A percentile compares a stretch with the other conserved stretches of the same genome.
Conservation (phyloP, 148 eudicot genomes). For the Diospyros kaki region DNA sequence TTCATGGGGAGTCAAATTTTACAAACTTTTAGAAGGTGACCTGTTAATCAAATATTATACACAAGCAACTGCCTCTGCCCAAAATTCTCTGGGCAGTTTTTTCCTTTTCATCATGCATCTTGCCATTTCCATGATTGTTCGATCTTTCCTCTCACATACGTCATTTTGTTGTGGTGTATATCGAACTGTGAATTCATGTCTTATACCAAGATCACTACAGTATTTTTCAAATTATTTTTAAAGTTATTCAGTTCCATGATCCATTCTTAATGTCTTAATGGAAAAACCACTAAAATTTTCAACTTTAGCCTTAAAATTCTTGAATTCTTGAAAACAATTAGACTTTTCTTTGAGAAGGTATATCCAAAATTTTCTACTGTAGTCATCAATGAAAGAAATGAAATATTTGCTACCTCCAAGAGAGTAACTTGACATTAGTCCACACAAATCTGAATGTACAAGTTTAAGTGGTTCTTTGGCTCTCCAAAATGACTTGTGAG, state of each 20-base stretch:
- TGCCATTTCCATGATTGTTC: background rate
- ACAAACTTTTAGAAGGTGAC: too few species aligned
- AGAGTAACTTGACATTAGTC: background rate
- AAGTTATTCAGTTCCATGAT: background rate
- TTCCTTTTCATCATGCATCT: too few species aligned
- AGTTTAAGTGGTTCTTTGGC: too few species aligned
- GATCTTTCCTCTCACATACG: background rate
- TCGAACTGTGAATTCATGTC: background rate
- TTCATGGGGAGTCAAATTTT: too few species aligned
- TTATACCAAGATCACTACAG: background rate
- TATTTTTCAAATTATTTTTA: background rate
- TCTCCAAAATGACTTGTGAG: too few species aligned
- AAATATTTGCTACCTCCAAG: background rate
- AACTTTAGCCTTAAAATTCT: background rate
- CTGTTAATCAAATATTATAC: too few species aligned
- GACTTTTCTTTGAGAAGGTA: background rate
- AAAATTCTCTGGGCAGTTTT: too few species aligned
- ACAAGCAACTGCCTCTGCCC: too few species aligned
- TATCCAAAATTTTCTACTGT: background rate
- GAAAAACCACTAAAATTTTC: background rate
- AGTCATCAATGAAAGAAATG: background rate
- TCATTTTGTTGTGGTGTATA: background rate
- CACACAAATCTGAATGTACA: too few species aligned
- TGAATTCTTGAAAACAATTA: background rate
- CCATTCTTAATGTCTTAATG: background rate